These are phyloP conservation scores for Phaeosphaeriaceae sp. DNA, from an alignment of 2,329 filamentous ascomycete genomes.

Conservation along the genomic window DNA sequence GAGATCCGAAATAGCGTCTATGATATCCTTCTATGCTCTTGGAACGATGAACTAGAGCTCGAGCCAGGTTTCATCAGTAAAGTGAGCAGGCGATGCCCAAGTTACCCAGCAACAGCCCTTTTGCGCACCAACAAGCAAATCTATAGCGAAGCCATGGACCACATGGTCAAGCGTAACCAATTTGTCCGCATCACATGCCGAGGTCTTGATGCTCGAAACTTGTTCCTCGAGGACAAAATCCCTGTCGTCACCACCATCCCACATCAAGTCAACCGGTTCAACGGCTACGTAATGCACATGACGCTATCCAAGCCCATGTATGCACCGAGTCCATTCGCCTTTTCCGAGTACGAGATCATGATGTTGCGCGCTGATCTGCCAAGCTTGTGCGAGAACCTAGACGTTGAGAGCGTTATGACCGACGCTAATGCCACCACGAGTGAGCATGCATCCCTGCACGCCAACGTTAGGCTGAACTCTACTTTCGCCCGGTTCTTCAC, in stretches of 20 bases:
- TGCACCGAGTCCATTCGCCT: conserved; percentile 18
- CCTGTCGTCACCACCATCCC: conserved; percentile 26
- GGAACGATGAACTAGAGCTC: conserved; percentile 25
- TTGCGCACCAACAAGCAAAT: conserved; percentile 36
- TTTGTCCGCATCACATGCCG: conserved; percentile 35
- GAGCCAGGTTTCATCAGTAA: conserved; percentile 21
- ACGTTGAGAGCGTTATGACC: conserved; percentile 34
- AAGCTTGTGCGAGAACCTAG: conserved; percentile 25
- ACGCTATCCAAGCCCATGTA: conserved; percentile 30
- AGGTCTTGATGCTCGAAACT: conserved; percentile 23
- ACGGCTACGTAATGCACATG: conserved; percentile 36
- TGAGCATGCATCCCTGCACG: conserved; percentile 26
- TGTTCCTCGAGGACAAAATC: conserved; percentile 28
- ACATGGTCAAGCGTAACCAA: conserved; percentile 26
- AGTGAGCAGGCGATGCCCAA: conserved; percentile 24
- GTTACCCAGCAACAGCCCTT: conserved; percentile 26
- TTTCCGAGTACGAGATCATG: conserved; percentile 32
- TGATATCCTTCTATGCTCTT: conserved; percentile 33
- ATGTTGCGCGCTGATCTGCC: conserved; percentile 32
- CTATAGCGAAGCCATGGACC: conserved; percentile 34
- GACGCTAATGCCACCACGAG: conserved; percentile 28
- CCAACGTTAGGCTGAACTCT: conserved; percentile 21
- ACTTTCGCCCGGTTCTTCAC: conserved; percentile 22
- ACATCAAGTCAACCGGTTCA: conserved; percentile 22
- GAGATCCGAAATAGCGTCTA: conserved; percentile 37